Base-by-base conservation (phyloP, 2,329 filamentous ascomycete species). In the Cryphonectria nitschkei region DNA sequence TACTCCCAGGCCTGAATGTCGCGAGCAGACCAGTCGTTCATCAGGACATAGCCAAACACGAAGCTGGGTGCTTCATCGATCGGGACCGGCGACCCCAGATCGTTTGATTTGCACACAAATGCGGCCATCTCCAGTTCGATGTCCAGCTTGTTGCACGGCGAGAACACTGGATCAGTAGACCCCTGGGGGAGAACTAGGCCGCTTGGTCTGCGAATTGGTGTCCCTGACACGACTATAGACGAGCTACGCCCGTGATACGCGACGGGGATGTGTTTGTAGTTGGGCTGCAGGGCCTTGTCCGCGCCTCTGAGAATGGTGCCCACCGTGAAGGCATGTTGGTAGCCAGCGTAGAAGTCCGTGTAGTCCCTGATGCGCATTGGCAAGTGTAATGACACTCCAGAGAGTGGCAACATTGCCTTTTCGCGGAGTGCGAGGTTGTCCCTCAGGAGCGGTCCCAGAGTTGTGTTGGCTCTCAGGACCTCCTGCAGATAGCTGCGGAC, bases 341-440 rank as follows among this genome's bases (percentile, higher is more conserved):
- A 82, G 64, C 93, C 92, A 19, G 91, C 93, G 77, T 93, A 96
- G 82, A 96, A 96, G 78, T 96, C 93, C 1, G 93, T 93, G 78
- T 95, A 95, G 78, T 95, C 93, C 43, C 92, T 92, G 76, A 95
- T 93, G 54, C 87, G 84, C 84, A 96, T 88, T 0, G 93, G 93
- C 1, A 95, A 76, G 74, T 95, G 92, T 76, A 87, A 90, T 72
- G 83, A 86, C n/a, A 90, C 87, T 5, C 87, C 85, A 39, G 79
- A 65, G 1, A 76, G 70, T 14, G 76, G 76, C 6, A 83, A 8
- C n/a, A 82, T 69, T 8, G 78, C 79, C 2, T 72, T 60, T 13
- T 76, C 69, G 58, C 76, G 77, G 0, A 83, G 77, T 1, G 73
- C 70, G 9, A 77, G 73, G 41, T 84, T 81, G 71, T 84, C 78